Evolutionary conservation across 257 asterid species (phyloP).

Genomic region (Prunella vulgaris): DNA sequence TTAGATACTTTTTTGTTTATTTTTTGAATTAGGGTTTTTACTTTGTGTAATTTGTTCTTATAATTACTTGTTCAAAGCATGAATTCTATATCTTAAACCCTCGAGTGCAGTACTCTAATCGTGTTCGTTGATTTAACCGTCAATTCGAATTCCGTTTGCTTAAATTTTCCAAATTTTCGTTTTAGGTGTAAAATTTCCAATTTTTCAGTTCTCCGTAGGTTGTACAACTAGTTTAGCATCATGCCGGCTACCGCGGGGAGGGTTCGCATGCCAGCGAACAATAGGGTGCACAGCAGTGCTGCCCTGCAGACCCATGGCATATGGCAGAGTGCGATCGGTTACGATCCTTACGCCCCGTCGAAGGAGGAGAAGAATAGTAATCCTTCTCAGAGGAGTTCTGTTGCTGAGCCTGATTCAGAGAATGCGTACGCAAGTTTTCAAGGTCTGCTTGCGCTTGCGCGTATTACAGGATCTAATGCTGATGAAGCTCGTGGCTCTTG

Average conservation of each 20-base stretch:
- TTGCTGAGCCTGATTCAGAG: slow-evolving; percentile 63
- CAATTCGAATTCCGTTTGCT: background rate
- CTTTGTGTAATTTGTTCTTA: background rate
- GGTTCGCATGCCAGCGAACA: slow-evolving; percentile 99
- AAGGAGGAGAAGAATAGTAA: slow-evolving; percentile 54
- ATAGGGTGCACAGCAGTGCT: slow-evolving; percentile 99
- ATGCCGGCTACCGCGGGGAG: slow-evolving; percentile 99
- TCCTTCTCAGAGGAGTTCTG: slow-evolving; percentile 32
- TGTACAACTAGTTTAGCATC: slow-evolving; percentile 20
- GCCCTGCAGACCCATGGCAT: slow-evolving; percentile 98
- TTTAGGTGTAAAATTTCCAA: background rate
- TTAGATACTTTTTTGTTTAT: too few relatives aligned
- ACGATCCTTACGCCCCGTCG: slow-evolving; percentile 93
- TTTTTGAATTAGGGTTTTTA: background rate
- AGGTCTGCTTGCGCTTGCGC: slow-evolving; percentile 89
- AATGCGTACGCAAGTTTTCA: slow-evolving; percentile 87
- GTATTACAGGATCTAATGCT: slow-evolving; percentile 77
- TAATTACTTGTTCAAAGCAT: background rate
- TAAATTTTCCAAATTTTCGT: background rate
- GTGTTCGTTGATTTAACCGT: background rate
- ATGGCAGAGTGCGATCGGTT: slow-evolving; percentile 99
- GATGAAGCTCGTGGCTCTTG: slow-evolving; percentile 93
- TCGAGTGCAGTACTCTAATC: background rate
- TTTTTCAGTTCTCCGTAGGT: background rate
- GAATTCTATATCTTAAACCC: background rate